Evolutionary conservation across 129 eudicot genomes (phyloP).

Genomic region (Flaveria brownii): DNA sequence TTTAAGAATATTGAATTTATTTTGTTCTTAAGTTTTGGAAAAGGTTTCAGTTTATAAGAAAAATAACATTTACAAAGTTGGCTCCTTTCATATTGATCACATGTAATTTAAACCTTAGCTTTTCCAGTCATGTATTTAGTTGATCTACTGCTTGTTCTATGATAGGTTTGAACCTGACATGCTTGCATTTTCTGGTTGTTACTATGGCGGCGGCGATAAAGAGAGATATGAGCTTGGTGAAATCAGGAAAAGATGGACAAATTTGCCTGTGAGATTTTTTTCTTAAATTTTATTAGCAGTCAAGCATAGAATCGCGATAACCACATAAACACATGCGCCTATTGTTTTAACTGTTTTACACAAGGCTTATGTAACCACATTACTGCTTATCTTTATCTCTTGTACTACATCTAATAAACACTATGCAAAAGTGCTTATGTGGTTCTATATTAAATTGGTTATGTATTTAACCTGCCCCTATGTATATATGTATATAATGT

Average conservation of each 20-base stretch:
- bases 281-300: background rate
- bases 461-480: background rate
- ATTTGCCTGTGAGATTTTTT: slow-evolving; percentile 65
- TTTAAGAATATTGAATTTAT: background rate
- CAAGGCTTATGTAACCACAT: background rate
- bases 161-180: slow-evolving; percentile 96
- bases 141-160: slow-evolving; percentile 6
- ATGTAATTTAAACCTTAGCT: slow-evolving; percentile 17
- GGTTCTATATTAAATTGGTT: background rate
- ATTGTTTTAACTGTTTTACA: background rate
- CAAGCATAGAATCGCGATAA: background rate
- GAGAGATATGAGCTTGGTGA: slow-evolving; percentile 86
- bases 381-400: background rate
- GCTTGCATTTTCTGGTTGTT: slow-evolving; percentile 99
- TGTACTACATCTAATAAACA: background rate
- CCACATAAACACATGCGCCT: background rate
- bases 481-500: background rate
- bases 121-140: slow-evolving; percentile 9
- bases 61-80: background rate
- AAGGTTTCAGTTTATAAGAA: slow-evolving; percentile 7
- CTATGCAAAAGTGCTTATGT: background rate
- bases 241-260: slow-evolving; percentile 90
- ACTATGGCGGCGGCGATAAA: slow-evolving; percentile 94
- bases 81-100: slow-evolving; percentile 11
- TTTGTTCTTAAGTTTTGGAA: slow-evolving; percentile 7